Evolutionary conservation across 176 grass and related monocot species (phyloP).

Genomic region (Tillandsia leiboldiana): DNA sequence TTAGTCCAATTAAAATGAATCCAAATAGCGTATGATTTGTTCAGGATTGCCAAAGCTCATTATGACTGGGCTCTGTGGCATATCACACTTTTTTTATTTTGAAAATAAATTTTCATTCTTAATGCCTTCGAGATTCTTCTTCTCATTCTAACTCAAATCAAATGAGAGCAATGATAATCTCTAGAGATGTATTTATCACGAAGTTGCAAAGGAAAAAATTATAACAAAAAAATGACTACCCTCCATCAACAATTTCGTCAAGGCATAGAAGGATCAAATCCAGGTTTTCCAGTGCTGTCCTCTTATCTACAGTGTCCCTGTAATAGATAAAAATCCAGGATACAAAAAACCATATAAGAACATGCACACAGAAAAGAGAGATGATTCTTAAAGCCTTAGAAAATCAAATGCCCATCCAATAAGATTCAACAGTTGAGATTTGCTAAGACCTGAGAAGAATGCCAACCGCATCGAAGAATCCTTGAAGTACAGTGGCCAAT

Average conservation of each 20-base stretch:
- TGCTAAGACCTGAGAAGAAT: slow-evolving; percentile 4
- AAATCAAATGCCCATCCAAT: neutral
- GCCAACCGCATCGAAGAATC: slow-evolving; percentile 3
- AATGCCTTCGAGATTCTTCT: no score
- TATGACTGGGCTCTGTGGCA: neutral
- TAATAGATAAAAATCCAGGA: neutral
- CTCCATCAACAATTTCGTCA: slow-evolving; percentile 13
- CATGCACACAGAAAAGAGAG: neutral
- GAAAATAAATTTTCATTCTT: no score
- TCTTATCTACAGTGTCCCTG: slow-evolving; percentile 1
- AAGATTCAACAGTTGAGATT: neutral
- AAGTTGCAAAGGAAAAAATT: neutral
- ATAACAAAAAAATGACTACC: slow-evolving; percentile 4
- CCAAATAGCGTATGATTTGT: neutral
- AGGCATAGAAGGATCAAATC: slow-evolving; percentile 8
- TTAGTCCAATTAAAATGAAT: neutral
- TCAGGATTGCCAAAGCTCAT: neutral
- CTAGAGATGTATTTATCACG: neutral
- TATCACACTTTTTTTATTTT: neutral
- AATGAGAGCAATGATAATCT: no score
- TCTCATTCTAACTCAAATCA: no score
- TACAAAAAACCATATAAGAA: neutral
- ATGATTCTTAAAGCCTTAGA: neutral
- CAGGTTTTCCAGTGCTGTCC: slow-evolving; percentile 3
- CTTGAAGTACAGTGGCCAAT: neutral